phyloP scores from a whole-genome alignment of 139 green algal species.

The Dunaliella sp. region DNA sequence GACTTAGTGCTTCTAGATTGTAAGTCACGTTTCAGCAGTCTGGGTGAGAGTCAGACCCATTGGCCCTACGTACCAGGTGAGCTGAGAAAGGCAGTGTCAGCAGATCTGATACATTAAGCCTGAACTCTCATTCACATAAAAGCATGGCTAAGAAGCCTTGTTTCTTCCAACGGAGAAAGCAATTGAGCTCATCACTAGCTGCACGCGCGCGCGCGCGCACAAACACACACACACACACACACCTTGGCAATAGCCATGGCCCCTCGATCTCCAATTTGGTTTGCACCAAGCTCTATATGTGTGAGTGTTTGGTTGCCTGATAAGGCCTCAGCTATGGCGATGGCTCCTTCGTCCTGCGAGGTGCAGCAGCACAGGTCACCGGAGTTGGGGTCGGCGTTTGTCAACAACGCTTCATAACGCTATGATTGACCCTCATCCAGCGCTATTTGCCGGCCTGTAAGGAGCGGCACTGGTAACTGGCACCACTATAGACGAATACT shows the following conservation, averaged over 20 bases:
- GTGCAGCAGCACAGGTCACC: neutral
- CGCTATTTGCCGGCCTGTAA: neutral
- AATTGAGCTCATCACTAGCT: too few relatives aligned
- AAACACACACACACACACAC: too few relatives aligned
- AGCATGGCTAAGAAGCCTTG: too few relatives aligned
- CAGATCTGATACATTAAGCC: too few relatives aligned
- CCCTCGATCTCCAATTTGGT: slow-evolving; percentile 48
- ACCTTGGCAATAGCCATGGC: slow-evolving; percentile 36
- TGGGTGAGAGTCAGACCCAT: too few relatives aligned
- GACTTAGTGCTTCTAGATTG: too few relatives aligned
- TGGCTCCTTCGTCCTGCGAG: neutral
- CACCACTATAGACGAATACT: neutral
- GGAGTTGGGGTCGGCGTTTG: neutral
- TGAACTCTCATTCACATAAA: too few relatives aligned
- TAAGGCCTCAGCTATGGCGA: slow-evolving; percentile 34
- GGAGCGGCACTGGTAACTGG: neutral
- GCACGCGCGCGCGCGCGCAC: too few relatives aligned
- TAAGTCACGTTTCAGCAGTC: too few relatives aligned
- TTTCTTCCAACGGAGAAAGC: too few relatives aligned
- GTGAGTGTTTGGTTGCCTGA: slow-evolving; percentile 40
- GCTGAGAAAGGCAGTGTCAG: too few relatives aligned
- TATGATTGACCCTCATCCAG: neutral
- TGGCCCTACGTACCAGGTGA: too few relatives aligned
- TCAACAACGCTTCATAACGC: neutral
- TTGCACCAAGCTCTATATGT: slow-evolving; percentile 49